Percentiles rank a stretch among this genome's conserved stretches.
Evolutionary conservation across 148 eudicot species (phyloP).

Genomic region (Oxyria digyna): DNA sequence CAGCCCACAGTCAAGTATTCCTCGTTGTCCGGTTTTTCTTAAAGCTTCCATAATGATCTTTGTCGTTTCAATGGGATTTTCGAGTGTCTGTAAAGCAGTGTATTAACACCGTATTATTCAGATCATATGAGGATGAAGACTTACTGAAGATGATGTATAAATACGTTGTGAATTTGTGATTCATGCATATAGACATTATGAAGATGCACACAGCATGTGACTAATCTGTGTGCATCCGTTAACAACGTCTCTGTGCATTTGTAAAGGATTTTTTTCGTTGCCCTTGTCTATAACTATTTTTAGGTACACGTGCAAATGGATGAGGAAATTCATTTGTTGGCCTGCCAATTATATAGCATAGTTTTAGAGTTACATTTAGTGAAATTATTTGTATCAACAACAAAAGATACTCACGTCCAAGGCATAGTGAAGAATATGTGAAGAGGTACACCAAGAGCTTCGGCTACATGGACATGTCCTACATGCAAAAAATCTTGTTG

Average conservation of each 20-base stretch:
- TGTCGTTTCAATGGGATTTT: constrained; percentile 62
- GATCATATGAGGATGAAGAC: no score
- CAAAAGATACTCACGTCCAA: constrained; percentile 69
- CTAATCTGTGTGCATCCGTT: no score
- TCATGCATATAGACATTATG: no score
- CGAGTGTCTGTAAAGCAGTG: no score
- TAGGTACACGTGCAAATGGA: constrained; percentile 78
- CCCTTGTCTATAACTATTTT: constrained; percentile 49
- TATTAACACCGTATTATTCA: no score
- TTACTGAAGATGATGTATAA: no score
- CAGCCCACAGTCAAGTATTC: constrained; percentile 87
- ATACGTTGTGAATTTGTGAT: no score
- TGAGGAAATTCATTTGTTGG: constrained; percentile 87
- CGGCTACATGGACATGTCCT: constrained; percentile 95
- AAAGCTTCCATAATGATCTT: constrained; percentile 74
- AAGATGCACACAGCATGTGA: no score
- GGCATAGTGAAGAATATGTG: constrained; percentile 96
- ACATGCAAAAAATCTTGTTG: no score
- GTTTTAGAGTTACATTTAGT: not conserved
- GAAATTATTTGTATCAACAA: not conserved
- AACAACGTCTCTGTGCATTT: no score
- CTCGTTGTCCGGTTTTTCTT: constrained; percentile 70
- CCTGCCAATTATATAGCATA: constrained; percentile 27
- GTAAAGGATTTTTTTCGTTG: no score
- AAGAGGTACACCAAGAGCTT: constrained; percentile 87